Base-by-base conservation (phyloP, 805 yeast species). In the Metschnikowia vanudenii region DNA sequence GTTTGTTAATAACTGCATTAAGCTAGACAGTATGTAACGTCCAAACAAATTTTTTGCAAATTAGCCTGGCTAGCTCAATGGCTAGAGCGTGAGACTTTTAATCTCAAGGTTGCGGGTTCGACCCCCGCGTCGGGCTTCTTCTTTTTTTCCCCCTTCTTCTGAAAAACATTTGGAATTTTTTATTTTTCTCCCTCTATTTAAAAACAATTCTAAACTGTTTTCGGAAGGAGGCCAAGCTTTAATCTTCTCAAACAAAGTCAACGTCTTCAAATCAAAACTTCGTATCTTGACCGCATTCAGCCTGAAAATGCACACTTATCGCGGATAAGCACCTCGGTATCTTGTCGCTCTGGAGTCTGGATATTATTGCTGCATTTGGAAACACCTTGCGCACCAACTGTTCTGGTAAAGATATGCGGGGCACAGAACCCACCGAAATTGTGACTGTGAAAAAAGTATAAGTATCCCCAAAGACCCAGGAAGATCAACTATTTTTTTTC, bases 11-110 rank as follows among this genome's bases (percentile, higher is more conserved):
- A n/a, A n/a, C n/a, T n/a, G n/a, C n/a, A n/a, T n/a, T n/a, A n/a
- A n/a, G n/a, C n/a, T 8, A 22, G 8, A 22, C 24, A 22, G 24
- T 4, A 4, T 29, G 10, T 29, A 20, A 11, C 26, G 11, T 14
- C 11, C 16, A 12, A 17, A 37, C 11, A 8, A 19, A 32, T 17
- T 22, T 11, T 37, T 8, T 10, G 4, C 19, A 31, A 30, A 34
- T 34, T 12, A 7, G 58, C 58, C 58, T 53, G 54, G 58, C 58
- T 54, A 54, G 58, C 58, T 54, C 58, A 54, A 54, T 52, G 58
- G 56, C 58, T 54, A 54, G 58, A 54, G 56, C 58, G 58, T 54
- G 56, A 40, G 58, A 53, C 56, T 54, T 54, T 54, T 54, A 54
- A 54, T 54, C 56, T 38, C 58, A 54, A 54, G 55, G 58, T 53